These are phyloP conservation scores for Talaromyces sp. DNA, from an alignment of 2,329 filamentous ascomycete genomes.

Conservation along the genomic window DNA sequence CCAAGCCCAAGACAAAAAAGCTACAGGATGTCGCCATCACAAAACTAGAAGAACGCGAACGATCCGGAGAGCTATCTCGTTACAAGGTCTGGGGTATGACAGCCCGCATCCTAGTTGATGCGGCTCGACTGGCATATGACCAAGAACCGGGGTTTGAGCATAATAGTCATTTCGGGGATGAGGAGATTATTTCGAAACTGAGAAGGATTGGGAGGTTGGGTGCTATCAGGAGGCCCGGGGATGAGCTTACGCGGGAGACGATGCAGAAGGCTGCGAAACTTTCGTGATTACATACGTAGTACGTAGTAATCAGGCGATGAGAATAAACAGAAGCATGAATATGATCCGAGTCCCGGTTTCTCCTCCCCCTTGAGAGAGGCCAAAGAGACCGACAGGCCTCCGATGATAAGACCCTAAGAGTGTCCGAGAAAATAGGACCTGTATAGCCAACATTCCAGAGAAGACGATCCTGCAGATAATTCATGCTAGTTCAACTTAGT, in stretches of 20 bases:
- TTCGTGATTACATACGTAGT: slow-evolving; percentile 22
- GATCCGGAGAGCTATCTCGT: slow-evolving; percentile 49
- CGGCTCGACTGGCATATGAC: slow-evolving; percentile 77
- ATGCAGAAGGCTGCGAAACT: slow-evolving; percentile 53
- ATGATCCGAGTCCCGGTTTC: background rate
- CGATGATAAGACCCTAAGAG: background rate
- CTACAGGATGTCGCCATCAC: slow-evolving; percentile 42
- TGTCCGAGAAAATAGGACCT: background rate
- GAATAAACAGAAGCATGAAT: background rate
- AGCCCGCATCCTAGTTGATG: slow-evolving; percentile 83
- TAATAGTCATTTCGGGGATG: slow-evolving; percentile 63
- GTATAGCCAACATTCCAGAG: slow-evolving; percentile 10
- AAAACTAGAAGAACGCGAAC: slow-evolving; percentile 50
- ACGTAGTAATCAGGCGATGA: background rate
- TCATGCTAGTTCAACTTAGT: background rate
- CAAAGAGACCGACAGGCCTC: background rate
- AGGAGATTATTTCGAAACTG: slow-evolving; percentile 62
- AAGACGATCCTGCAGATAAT: background rate
- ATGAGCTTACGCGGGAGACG: slow-evolving; percentile 54
- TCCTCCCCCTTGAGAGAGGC: slow-evolving; percentile 1
- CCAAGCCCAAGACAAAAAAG: background rate
- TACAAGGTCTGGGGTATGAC: slow-evolving; percentile 97
- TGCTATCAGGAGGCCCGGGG: slow-evolving; percentile 51
- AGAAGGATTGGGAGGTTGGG: slow-evolving; percentile 57
- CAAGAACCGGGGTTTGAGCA: slow-evolving; percentile 82